Evolutionary conservation across 2,329 filamentous ascomycete genomes (phyloP), one percentile per base, ranked within the genome.

Genomic region (Fusarium temperatum): DNA sequence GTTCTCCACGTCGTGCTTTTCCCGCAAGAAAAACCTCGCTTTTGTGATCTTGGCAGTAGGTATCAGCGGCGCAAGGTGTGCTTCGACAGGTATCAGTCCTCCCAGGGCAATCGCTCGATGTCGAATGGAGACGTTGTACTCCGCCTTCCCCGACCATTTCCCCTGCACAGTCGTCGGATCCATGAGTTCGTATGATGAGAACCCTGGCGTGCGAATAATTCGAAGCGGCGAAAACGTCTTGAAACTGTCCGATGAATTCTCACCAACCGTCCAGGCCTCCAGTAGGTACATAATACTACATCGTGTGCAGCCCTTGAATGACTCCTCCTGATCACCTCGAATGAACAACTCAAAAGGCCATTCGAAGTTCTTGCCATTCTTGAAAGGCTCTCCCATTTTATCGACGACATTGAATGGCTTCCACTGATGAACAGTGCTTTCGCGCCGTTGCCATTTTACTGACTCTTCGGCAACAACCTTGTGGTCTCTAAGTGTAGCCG

Each of bases 151-250:
- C 0, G 38, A 48, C 66, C 66, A 68, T 3, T 51, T 68, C 0
- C 66, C 66, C 3, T 68, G 48, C 6, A 62, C 64, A 5, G 56
- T 55, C 1, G 56, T 12, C 0, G 66, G 66, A 11, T 68, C 66
- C 64, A 68, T 55, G 4, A 68, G 66, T 17, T 68, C 64, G 8
- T 68, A 68, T 2, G 66, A 68, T 2, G 66, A 68, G 12, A 68
- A 63, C 0, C 56, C 30, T 0, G 64, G 66, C 2, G 64, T 63
- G 1, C 64, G 56, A 3, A 68, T 68, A 4, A 68, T 41, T 6
- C 66, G 42, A 1, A 68, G 35, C 1, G 66, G 66, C 6, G 26
- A 13, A 1, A 68, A 68, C 1, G 48, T 48, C 5, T 38, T 53
- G 3, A 22, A 41, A 22, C 44, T 62, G 2, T 38, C 9, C 0